Evolutionary conservation across 164 flowering plant genomes (phyloP).

Genomic region (Magnolia officinalis): DNA sequence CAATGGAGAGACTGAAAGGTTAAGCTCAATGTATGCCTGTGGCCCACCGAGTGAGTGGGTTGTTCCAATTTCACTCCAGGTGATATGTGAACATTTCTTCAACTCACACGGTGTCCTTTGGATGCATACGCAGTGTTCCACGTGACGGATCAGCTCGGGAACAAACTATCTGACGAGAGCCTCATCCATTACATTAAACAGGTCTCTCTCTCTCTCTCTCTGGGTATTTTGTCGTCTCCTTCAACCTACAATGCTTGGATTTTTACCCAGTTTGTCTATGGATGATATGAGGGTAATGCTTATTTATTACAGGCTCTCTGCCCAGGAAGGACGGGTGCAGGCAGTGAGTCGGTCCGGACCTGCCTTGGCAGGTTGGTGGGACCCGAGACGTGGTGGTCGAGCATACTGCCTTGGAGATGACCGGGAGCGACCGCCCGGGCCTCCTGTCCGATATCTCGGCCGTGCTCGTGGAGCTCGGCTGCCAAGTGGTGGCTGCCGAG

Average conservation of each 20-base stretch:
- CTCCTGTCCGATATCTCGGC: constrained; percentile 77
- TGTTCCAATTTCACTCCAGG: too few species aligned
- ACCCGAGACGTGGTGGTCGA: constrained; percentile 33
- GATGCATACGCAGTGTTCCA: constrained; percentile 66
- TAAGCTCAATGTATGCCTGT: too few species aligned
- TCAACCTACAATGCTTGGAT: neutral
- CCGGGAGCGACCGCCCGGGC: constrained; percentile 65
- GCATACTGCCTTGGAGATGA: constrained; percentile 64
- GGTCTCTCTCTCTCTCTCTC: constrained; percentile 32
- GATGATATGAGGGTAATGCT: neutral
- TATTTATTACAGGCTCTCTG: constrained; percentile 49
- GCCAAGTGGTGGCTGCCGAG: constrained; percentile 62
- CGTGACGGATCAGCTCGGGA: constrained; percentile 73
- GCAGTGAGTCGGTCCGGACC: constrained; percentile 15
- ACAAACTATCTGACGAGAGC: constrained; percentile 68
- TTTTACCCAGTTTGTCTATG: neutral
- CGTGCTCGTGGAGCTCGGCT: constrained; percentile 50
- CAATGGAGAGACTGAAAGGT: too few species aligned
- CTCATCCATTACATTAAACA: constrained; percentile 76
- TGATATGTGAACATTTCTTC: too few species aligned
- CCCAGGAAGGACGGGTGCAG: constrained; percentile 30
- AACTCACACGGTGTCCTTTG: too few species aligned
- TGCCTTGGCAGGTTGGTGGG: constrained; percentile 25
- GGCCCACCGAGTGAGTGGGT: too few species aligned
- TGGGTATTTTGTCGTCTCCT: neutral